Evolutionary conservation across 441 rosid species (phyloP).

Genomic region (Gossypium schwendimanii): DNA sequence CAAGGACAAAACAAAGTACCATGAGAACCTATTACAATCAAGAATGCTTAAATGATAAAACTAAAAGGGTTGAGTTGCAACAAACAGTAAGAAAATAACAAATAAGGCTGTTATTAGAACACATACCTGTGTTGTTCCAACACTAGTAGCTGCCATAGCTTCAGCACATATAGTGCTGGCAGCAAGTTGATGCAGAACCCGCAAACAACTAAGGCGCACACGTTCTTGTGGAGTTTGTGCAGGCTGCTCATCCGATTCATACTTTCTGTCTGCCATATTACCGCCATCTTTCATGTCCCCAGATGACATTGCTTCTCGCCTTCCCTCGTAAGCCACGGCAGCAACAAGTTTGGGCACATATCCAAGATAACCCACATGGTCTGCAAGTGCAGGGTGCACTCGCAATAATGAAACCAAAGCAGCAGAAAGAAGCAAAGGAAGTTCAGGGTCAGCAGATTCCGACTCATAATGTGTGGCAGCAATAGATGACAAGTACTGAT

Average conservation of each 20-base stretch:
- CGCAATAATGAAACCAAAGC: slow-evolving; percentile 96
- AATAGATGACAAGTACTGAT: slow-evolving; percentile 90
- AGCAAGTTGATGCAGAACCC: slow-evolving; percentile 97
- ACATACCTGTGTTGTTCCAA: slow-evolving; percentile 84
- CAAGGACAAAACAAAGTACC: background rate
- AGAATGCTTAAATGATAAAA: background rate
- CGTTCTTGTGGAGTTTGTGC: slow-evolving; percentile 94
- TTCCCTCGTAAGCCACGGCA: slow-evolving; percentile 94
- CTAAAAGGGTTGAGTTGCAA: background rate
- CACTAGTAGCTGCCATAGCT: slow-evolving; percentile 99
- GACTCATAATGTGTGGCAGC: slow-evolving; percentile 88
- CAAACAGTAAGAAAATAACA: slow-evolving; percentile 4
- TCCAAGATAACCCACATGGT: slow-evolving; percentile 97
- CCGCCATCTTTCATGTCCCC: slow-evolving; percentile 50
- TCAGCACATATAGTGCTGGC: slow-evolving; percentile 96
- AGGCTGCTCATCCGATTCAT: slow-evolving; percentile 58
- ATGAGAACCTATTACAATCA: background rate
- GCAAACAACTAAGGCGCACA: slow-evolving; percentile 96
- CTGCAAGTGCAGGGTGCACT: slow-evolving; percentile 97
- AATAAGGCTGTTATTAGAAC: background rate
- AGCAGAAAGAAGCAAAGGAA: slow-evolving; percentile 94
- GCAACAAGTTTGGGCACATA: slow-evolving; percentile 96
- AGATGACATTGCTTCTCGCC: slow-evolving; percentile 88
- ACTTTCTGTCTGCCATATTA: slow-evolving; percentile 30
- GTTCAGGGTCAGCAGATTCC: slow-evolving; percentile 82